Conservation (phyloP, 2,329 filamentous ascomycete species). For the Helminthosporium solani region DNA sequence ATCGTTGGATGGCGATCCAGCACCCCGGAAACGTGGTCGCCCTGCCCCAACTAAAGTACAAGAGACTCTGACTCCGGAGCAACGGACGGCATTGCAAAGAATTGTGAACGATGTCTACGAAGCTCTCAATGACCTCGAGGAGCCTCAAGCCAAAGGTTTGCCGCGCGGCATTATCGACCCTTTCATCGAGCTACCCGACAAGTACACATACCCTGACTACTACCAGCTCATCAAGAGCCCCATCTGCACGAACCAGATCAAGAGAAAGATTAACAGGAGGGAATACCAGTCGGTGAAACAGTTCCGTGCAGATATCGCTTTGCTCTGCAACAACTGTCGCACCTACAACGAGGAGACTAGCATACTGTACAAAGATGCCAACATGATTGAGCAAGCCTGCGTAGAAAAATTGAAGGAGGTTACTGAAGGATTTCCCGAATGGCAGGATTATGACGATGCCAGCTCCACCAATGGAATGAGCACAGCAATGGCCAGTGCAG, state of each 20-base stretch:
- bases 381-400: slow-evolving; percentile 72
- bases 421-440: slow-evolving; percentile 57
- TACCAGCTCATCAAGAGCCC: slow-evolving; percentile 89
- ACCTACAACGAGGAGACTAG: slow-evolving; percentile 97
- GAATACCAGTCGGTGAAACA: slow-evolving; percentile 82
- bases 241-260: slow-evolving; percentile 94
- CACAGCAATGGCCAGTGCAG: slow-evolving; percentile 33
- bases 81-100: slow-evolving; percentile 76
- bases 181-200: slow-evolving; percentile 88
- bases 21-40: slow-evolving; percentile 65
- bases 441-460: slow-evolving; percentile 58
- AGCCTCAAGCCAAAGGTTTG: slow-evolving; percentile 63
- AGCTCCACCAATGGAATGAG: slow-evolving; percentile 49
- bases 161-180: slow-evolving; percentile 84
- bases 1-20: slow-evolving; percentile 63
- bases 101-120: slow-evolving; percentile 78
- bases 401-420: slow-evolving; percentile 56
- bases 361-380: slow-evolving; percentile 87
- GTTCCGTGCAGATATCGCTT: slow-evolving; percentile 76
- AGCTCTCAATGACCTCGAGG: slow-evolving; percentile 78
- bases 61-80: slow-evolving; percentile 65
- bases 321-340: slow-evolving; percentile 87
- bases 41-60: slow-evolving; percentile 61
- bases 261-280: slow-evolving; percentile 92
- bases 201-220: slow-evolving; percentile 89